A percentile compares a stretch with the other conserved stretches of the same genome.
Evolutionary conservation across 768 basidiomycete genomes (phyloP).

Genomic region (Podaxis rugospora): DNA sequence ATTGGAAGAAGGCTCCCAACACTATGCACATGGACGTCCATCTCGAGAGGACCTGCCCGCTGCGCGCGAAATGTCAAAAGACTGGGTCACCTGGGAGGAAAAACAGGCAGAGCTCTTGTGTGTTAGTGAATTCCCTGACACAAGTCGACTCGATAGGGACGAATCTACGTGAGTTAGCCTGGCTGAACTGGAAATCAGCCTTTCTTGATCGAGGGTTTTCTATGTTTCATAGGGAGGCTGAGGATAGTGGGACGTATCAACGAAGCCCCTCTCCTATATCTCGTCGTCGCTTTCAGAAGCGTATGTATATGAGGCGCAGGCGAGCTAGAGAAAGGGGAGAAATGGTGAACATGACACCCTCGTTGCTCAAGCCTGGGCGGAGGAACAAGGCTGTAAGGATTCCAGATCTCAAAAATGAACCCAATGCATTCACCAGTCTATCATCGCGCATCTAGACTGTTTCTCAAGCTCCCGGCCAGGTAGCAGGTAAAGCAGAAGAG

Average conservation of each 20-base stretch:
- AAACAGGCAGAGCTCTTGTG: constrained; percentile 26
- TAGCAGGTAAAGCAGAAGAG: neutral
- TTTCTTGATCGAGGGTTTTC: neutral
- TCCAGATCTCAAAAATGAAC: neutral
- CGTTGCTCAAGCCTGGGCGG: constrained; percentile 1
- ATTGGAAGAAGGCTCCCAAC: constrained; percentile 34
- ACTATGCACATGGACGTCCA: constrained; percentile 31
- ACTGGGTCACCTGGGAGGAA: constrained; percentile 49
- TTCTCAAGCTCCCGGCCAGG: neutral
- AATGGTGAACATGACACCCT: neutral
- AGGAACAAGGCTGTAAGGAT: neutral
- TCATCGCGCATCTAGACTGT: neutral
- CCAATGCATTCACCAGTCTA: neutral
- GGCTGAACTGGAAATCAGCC: neutral
- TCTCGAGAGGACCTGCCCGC: constrained; percentile 59
- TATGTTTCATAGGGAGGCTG: neutral
- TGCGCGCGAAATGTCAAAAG: constrained; percentile 58
- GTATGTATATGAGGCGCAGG: constrained; percentile 9
- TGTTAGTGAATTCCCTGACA: constrained; percentile 17
- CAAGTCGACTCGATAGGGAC: neutral
- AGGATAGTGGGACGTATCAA: neutral
- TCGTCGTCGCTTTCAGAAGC: constrained; percentile 11
- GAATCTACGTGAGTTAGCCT: neutral
- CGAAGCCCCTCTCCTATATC: neutral
- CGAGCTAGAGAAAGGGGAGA: constrained; percentile 7